phyloP scores from a whole-genome alignment of 495 filamentous ascomycete genomes.

The Penicillium psychrofluorescens region DNA sequence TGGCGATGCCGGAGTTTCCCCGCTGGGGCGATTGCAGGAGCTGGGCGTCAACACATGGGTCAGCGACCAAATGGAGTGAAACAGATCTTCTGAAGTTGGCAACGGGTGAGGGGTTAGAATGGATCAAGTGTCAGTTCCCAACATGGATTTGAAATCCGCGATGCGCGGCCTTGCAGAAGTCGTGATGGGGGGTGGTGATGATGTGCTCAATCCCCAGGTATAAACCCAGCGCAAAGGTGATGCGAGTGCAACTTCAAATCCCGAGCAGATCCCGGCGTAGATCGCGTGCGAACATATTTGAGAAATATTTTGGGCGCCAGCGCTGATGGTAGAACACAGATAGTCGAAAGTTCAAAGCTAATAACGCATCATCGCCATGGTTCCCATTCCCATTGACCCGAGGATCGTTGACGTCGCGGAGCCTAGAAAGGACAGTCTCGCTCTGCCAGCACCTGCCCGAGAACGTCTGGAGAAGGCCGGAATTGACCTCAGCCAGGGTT shows the following conservation, averaged over 20 bases:
- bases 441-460: conserved; percentile 45
- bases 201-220: conserved; percentile 29
- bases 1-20: too few relatives aligned
- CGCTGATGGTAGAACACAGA: background rate
- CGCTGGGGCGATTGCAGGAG: too few relatives aligned
- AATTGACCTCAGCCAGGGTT: conserved; percentile 56
- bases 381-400: conserved; percentile 47
- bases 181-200: conserved; percentile 22
- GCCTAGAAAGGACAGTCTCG: conserved; percentile 55
- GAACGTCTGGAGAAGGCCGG: conserved; percentile 55
- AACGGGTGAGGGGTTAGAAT: conserved; percentile 1
- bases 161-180: conserved; percentile 1
- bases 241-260: too few relatives aligned
- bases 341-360: background rate
- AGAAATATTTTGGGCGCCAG: background rate
- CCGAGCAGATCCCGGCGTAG: background rate
- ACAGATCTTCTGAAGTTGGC: background rate
- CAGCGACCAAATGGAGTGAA: too few relatives aligned
- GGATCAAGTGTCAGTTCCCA: background rate
- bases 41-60: too few relatives aligned
- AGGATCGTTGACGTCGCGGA: conserved; percentile 52
- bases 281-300: background rate
- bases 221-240: conserved; percentile 3
- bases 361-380: conserved; percentile 15
- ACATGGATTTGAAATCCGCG: too few relatives aligned